Evolutionary conservation across 108 stramenopile species (phyloP).

Genomic region (Discostella pseudostelligera): DNA sequence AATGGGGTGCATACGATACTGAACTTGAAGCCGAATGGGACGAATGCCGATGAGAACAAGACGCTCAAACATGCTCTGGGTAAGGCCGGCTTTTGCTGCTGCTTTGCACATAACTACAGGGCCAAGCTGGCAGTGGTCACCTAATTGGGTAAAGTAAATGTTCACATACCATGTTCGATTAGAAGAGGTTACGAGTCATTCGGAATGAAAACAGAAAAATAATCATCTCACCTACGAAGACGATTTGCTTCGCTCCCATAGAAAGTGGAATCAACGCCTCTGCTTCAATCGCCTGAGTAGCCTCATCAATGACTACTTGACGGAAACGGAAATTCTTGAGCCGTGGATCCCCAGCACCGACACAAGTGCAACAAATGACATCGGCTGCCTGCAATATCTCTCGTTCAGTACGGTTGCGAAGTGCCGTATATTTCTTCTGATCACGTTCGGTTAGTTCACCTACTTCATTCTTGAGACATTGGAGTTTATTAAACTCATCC

Average conservation of each 20-base stretch:
- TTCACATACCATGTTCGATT: background rate
- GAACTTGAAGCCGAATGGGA: conserved; percentile 96
- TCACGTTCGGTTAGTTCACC: conserved; percentile 93
- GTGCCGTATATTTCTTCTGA: conserved; percentile 84
- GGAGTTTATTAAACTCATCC: conserved; percentile 91
- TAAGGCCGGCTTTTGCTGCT: conserved; percentile 95
- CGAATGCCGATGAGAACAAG: conserved; percentile 93
- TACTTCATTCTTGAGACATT: conserved; percentile 90
- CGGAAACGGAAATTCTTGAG: conserved; percentile 94
- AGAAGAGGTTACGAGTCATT: background rate
- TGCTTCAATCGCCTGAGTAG: conserved; percentile 98
- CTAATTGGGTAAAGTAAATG: background rate
- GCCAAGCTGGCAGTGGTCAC: conserved; percentile 98
- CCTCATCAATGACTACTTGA: conserved; percentile 98
- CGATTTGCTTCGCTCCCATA: conserved; percentile 96
- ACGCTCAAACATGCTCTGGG: conserved; percentile 94
- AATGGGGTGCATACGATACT: conserved; percentile 98
- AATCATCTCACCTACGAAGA: conserved; percentile 75
- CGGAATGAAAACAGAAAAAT: background rate
- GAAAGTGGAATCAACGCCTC: conserved; percentile 97
- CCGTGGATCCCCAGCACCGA: conserved; percentile 96
- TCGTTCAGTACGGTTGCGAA: conserved; percentile 81
- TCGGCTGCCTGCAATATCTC: conserved; percentile 97
- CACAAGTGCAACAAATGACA: conserved; percentile 98
- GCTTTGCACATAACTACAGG: conserved; percentile 98